phyloP scores from a whole-genome alignment of 2,329 filamentous ascomycete genomes.

The Corinectria fuckeliana region DNA sequence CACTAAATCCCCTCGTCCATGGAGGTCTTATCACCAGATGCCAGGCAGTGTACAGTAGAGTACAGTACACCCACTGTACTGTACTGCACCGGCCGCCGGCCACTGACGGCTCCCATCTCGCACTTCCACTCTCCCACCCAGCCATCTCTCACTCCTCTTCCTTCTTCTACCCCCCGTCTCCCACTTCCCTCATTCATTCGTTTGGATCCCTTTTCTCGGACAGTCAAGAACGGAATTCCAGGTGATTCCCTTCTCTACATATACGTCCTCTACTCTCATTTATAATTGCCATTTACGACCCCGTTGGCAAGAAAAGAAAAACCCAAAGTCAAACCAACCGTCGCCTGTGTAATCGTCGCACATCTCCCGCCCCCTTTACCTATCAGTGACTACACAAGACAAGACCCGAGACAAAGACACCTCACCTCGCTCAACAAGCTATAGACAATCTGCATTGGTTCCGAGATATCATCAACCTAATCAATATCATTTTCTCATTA shows the following conservation, averaged over 20 bases:
- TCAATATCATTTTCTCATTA: conserved; percentile 16
- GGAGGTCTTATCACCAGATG: not conserved
- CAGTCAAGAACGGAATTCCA: conserved; percentile 36
- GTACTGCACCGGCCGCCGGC: too few relatives aligned
- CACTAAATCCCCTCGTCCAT: not conserved
- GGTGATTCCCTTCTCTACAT: conserved; percentile 34
- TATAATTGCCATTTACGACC: conserved; percentile 18
- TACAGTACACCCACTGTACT: too few relatives aligned
- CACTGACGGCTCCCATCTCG: not conserved
- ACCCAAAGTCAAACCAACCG: too few relatives aligned
- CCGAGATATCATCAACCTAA: conserved; percentile 23
- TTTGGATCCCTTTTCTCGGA: conserved; percentile 38
- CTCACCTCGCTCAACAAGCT: not conserved
- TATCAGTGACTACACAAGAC: conserved; percentile 6
- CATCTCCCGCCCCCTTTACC: conserved; percentile 24
- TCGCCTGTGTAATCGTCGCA: not conserved
- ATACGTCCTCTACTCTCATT: conserved; percentile 35
- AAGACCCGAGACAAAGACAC: conserved; percentile 19
- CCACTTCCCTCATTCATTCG: conserved; percentile 33
- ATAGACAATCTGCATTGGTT: conserved; percentile 31
- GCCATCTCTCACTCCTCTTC: conserved; percentile 25
- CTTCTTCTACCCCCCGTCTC: conserved; percentile 37
- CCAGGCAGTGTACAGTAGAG: too few relatives aligned
- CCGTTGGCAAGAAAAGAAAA: not conserved
- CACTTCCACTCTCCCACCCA: not conserved